Conservation (phyloP, 2,329 filamentous ascomycete genomes). For the Fusarium metavorans region DNA sequence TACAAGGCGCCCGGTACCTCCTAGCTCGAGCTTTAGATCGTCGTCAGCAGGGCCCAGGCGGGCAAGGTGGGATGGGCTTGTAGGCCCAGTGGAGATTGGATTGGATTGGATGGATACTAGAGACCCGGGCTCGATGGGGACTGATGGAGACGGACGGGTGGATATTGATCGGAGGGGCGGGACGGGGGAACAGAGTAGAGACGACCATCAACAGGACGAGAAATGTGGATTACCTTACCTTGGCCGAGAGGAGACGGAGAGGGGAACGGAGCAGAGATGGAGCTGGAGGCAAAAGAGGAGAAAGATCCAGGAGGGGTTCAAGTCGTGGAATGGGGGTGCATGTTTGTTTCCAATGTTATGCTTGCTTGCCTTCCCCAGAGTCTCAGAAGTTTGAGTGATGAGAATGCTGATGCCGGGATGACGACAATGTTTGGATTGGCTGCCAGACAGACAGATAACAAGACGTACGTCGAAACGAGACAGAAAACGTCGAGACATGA, state of each 20-base stretch:
- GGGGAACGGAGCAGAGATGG: neutral
- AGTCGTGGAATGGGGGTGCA: constrained; percentile 10
- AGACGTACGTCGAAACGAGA: constrained; percentile 3
- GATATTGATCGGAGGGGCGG: constrained; percentile 27
- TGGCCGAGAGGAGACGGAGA: neutral
- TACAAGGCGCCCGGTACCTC: constrained; percentile 32
- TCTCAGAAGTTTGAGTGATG: constrained; percentile 28
- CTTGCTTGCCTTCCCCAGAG: constrained; percentile 31
- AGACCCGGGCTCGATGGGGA: neutral
- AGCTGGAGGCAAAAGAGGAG: neutral
- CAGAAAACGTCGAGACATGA: constrained; percentile 21
- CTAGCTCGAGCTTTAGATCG: constrained; percentile 23
- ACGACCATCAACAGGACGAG: neutral
- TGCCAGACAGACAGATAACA: constrained; percentile 24
- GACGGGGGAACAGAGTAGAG: neutral
- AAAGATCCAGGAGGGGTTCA: constrained; percentile 1
- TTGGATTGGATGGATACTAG: constrained; percentile 13
- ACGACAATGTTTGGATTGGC: constrained; percentile 21
- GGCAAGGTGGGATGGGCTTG: constrained; percentile 35
- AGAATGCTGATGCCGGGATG: constrained; percentile 31
- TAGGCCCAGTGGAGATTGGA: constrained; percentile 36
- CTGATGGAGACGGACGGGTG: constrained; percentile 31
- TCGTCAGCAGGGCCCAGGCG: constrained; percentile 14
- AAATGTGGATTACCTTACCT: constrained; percentile 32
- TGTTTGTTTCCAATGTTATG: constrained; percentile 6